Percentiles rank a stretch among this genome's conserved stretches.
phyloP scores from a whole-genome alignment of 345 rosid genomes.

The rapeseed (Brassica napus) region DNA sequence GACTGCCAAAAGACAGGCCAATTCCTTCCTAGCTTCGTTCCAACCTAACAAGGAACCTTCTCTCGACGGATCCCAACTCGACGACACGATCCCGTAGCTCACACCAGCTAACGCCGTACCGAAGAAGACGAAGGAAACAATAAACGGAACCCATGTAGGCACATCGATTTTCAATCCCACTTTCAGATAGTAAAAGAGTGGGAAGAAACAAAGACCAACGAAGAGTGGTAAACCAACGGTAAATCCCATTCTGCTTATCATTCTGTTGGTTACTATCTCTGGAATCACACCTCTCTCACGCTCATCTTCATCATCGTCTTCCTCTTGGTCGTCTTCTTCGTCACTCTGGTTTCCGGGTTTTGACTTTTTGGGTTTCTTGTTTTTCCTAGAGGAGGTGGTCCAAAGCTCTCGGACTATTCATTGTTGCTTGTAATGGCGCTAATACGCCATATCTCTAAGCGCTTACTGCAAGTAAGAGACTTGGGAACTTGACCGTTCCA shows the following conservation, averaged over 20 bases:
- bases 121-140: conserved; percentile 80
- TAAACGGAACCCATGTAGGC: conserved; percentile 83
- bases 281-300: conserved; percentile 66
- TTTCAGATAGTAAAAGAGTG: conserved; percentile 81
- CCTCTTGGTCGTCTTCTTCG: conserved; percentile 34
- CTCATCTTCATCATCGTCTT: conserved; percentile 44
- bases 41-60: conserved; percentile 91
- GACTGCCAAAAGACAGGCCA: conserved; percentile 98
- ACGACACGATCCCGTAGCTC: conserved; percentile 88
- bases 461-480: conserved; percentile 36
- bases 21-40: conserved; percentile 90
- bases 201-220: conserved; percentile 76
- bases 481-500: conserved; percentile 10
- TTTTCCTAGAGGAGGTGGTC: conserved; percentile 59
- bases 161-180: conserved; percentile 77
- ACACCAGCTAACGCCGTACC: conserved; percentile 83
- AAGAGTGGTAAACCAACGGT: conserved; percentile 78
- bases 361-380: conserved; percentile 49
- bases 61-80: conserved; percentile 96
- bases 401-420: conserved; percentile 77
- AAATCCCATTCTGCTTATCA: conserved; percentile 80
- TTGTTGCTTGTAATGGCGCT: conserved; percentile 50
- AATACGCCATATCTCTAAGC: conserved; percentile 25
- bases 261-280: conserved; percentile 90
- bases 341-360: conserved; percentile 39